Evolutionary conservation across 306 rosid genomes (phyloP), one percentile per base, ranked within the genome.

Genomic region (Corylus heterophylla): DNA sequence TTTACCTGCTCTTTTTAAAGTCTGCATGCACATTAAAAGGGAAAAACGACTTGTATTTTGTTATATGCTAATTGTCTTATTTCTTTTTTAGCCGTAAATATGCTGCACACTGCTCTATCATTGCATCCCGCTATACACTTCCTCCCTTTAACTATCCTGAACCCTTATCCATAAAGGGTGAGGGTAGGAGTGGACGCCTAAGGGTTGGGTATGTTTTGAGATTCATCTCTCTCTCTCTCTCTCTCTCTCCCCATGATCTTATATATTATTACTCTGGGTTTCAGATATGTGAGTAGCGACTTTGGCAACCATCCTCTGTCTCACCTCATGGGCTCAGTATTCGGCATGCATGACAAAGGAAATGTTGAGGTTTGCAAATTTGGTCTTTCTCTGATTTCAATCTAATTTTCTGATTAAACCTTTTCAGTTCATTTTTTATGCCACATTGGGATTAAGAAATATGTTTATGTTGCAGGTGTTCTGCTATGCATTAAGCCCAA

Each of bases 271-370:
- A 25, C 25, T 29, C 14, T 16, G 37, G 42, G 22, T n/a, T 73
- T 74, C 90, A 89, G 92, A 74, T 89, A 89, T 70, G 89, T 89
- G 20, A 89, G 93, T 78, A 89, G 93, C 45, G 93, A 89, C 84
- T 87, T 89, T 6, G 93, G 93, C 68, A 89, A 89, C 77, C 93
- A 89, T 61, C 93, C 93, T 12, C 82, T 89, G 71, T 94, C 98
- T 25, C 98, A 94, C 84, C 91, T 94, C 52, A 92, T 94, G 98
- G 98, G 98, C 76, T 94, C 98, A 74, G 87, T 94, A 59, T 94
- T 94, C 83, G 98, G 98, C 78, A 92, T 94, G 98, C 98, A 94
- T 83, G 83, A 86, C 80, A 80, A 80, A 79, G 90, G 89, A 79
- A 85, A 92, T 86, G 93, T 94, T 29, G 97, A 92, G 98, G 98